Evolutionary conservation across 2,329 filamentous ascomycete genomes (phyloP).

Genomic region (Colletotrichum sp.): DNA sequence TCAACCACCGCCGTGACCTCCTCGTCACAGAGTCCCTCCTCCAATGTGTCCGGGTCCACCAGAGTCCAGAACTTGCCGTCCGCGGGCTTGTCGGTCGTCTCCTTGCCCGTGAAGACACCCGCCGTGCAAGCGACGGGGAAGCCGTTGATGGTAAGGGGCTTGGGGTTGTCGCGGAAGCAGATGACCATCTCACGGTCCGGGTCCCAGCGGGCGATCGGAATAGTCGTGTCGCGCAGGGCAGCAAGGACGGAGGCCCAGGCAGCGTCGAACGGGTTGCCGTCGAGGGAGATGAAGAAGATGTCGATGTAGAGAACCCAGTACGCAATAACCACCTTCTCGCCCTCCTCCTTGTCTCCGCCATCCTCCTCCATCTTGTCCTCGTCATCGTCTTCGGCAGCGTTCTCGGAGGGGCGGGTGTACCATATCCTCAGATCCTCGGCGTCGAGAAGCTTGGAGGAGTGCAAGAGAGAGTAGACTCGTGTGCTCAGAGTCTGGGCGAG

Average conservation of each 20-base stretch:
- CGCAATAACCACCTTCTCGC: constrained; percentile 64
- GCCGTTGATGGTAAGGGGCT: constrained; percentile 63
- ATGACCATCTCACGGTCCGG: constrained; percentile 78
- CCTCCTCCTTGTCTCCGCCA: constrained; percentile 29
- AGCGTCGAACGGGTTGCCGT: constrained; percentile 90
- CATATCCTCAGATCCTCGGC: constrained; percentile 75
- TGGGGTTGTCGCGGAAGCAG: constrained; percentile 67
- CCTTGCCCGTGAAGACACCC: constrained; percentile 74
- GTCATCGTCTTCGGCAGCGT: constrained; percentile 47
- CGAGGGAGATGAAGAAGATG: constrained; percentile 90
- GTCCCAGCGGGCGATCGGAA: constrained; percentile 86
- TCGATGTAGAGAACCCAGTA: constrained; percentile 98
- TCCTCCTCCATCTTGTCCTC: constrained; percentile 38
- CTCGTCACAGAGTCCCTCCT: constrained; percentile 86
- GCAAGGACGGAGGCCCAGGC: constrained; percentile 86
- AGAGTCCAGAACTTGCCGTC: constrained; percentile 73
- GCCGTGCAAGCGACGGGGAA: constrained; percentile 81
- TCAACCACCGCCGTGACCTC: constrained; percentile 85
- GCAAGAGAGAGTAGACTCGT: constrained; percentile 76
- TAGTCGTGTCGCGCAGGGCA: constrained; percentile 76
- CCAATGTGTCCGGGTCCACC: constrained; percentile 86
- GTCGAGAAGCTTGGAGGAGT: constrained; percentile 71
- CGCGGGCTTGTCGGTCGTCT: constrained; percentile 48
- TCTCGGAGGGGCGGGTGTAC: constrained; percentile 58
- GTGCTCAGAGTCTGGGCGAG: constrained; percentile 87